Conservation (phyloP, 2,329 filamentous ascomycete species). For the Lachnellula suecica region DNA sequence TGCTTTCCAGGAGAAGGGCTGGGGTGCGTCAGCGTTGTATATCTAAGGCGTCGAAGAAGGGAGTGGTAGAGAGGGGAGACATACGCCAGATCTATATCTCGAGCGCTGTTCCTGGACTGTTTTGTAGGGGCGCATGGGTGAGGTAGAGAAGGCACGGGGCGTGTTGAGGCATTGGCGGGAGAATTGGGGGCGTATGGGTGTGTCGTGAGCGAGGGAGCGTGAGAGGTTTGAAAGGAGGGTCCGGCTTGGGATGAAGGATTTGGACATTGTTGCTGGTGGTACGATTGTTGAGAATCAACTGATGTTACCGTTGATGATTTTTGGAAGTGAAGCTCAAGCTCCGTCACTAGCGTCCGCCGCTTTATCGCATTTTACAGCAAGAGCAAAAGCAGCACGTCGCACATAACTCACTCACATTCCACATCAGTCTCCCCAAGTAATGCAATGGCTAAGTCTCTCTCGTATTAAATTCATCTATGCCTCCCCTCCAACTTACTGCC, state of each 20-base stretch:
- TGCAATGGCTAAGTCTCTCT: not conserved
- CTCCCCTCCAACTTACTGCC: too few species aligned
- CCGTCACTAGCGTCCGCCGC: too few species aligned
- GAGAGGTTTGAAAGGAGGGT: not conserved
- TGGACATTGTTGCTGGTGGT: not conserved
- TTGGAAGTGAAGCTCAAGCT: not conserved
- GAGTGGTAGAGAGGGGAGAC: slow-evolving; percentile 1
- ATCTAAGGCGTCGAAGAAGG: not conserved
- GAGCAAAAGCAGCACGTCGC: slow-evolving; percentile 9
- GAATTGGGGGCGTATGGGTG: not conserved
- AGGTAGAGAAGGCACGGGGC: slow-evolving; percentile 16
- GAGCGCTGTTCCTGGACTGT: slow-evolving; percentile 33
- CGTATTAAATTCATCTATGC: slow-evolving; percentile 12
- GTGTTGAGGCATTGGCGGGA: not conserved
- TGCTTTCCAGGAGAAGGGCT: slow-evolving; percentile 94
- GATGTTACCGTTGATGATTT: not conserved
- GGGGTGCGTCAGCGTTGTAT: not conserved
- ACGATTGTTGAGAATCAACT: not conserved
- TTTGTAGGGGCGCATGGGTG: slow-evolving; percentile 24
- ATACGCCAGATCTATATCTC: slow-evolving; percentile 31
- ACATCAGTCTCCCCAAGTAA: slow-evolving; percentile 6
- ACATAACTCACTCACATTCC: slow-evolving; percentile 10
- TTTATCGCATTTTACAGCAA: not conserved
- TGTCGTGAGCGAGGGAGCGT: not conserved
- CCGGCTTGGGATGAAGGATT: not conserved